Evolutionary conservation across 176 grass and related monocot species (phyloP).

Genomic region (Eleusine coracana): DNA sequence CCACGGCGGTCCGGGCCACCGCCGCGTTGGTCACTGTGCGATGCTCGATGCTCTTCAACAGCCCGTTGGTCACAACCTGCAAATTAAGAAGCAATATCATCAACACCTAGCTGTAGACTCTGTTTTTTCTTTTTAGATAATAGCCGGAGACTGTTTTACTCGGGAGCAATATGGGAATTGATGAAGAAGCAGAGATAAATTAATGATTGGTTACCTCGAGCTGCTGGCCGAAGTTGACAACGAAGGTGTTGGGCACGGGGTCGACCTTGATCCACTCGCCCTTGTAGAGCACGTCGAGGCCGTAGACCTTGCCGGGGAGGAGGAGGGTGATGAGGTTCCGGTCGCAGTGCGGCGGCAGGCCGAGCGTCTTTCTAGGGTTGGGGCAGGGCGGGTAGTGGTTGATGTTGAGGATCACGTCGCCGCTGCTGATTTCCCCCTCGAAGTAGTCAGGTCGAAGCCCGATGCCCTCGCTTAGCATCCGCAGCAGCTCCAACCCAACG

Average conservation of each 20-base stretch:
- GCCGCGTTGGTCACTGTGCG: slow-evolving; percentile 31
- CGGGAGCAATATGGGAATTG: too few relatives aligned
- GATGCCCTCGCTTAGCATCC: too few relatives aligned
- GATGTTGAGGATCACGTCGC: slow-evolving; percentile 24
- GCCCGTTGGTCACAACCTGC: slow-evolving; percentile 33
- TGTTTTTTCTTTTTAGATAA: too few relatives aligned
- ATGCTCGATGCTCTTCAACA: slow-evolving; percentile 54
- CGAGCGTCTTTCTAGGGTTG: slow-evolving; percentile 51
- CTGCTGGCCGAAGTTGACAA: slow-evolving; percentile 19
- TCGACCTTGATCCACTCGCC: neutral
- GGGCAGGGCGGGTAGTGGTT: slow-evolving; percentile 47
- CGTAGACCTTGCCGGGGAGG: neutral
- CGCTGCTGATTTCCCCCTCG: slow-evolving; percentile 40
- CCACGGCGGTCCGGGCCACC: slow-evolving; percentile 33
- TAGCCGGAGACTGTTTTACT: too few relatives aligned
- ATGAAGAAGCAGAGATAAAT: too few relatives aligned
- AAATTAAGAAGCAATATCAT: too few relatives aligned
- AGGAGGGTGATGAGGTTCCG: slow-evolving; percentile 55
- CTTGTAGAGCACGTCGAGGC: neutral
- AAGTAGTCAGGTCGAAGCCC: slow-evolving; percentile 22
- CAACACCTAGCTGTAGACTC: too few relatives aligned
- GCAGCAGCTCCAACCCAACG: too few relatives aligned
- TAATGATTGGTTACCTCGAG: neutral
- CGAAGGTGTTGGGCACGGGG: slow-evolving; percentile 34
- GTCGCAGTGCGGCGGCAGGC: slow-evolving; percentile 79